phyloP scores from a whole-genome alignment of 345 rosid genomes.

The Aquilaria sinensis region DNA sequence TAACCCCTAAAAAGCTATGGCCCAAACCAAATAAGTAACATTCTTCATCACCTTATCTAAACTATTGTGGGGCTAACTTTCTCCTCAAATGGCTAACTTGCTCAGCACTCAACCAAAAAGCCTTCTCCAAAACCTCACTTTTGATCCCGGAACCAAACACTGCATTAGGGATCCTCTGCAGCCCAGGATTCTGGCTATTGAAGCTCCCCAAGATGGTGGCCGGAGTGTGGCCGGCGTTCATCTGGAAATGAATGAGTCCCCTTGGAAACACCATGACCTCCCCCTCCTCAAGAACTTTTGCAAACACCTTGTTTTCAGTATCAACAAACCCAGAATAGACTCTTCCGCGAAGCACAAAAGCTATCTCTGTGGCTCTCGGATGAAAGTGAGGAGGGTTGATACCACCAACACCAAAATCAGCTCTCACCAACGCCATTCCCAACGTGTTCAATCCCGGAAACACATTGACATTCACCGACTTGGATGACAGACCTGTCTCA shows the following conservation, averaged over 20 bases:
- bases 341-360: slow-evolving; percentile 49
- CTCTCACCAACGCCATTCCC: slow-evolving; percentile 64
- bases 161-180: slow-evolving; percentile 50
- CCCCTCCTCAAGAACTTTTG: slow-evolving; percentile 68
- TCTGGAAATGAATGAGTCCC: slow-evolving; percentile 77
- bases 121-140: slow-evolving; percentile 58
- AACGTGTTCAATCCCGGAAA: slow-evolving; percentile 78
- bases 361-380: slow-evolving; percentile 73
- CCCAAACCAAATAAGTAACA: too few species aligned
- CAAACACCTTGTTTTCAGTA: slow-evolving; percentile 47
- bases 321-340: slow-evolving; percentile 80
- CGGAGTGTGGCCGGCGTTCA: slow-evolving; percentile 62
- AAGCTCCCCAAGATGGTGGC: slow-evolving; percentile 68
- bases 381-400: slow-evolving; percentile 80
- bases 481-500: slow-evolving; percentile 49
- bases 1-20: too few species aligned
- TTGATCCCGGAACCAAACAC: slow-evolving; percentile 77
- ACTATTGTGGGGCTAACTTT: slow-evolving; percentile 35
- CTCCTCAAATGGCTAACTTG: slow-evolving; percentile 53
- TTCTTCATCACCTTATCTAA: neutral
- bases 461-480: slow-evolving; percentile 42
- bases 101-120: slow-evolving; percentile 59
- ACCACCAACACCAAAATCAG: slow-evolving; percentile 59
- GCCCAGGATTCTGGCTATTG: slow-evolving; percentile 72
- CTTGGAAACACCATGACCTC: slow-evolving; percentile 88